A percentile compares a stretch with the other conserved stretches of the same genome.
Evolutionary conservation across 768 basidiomycete genomes (phyloP).

Genomic region (Obba rivulosa): DNA sequence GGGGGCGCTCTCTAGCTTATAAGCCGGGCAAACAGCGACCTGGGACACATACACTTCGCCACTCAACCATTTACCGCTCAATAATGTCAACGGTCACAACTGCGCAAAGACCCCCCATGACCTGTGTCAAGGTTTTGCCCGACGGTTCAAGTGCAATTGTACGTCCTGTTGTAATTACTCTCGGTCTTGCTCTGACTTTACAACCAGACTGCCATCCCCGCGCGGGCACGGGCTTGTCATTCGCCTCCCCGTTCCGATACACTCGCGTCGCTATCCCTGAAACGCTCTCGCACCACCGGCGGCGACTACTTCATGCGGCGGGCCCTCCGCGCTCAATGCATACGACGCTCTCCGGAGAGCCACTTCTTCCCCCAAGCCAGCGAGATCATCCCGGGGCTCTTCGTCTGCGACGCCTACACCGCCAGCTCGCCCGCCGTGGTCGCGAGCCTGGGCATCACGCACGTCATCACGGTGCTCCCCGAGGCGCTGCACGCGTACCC

Average conservation of each 20-base stretch:
- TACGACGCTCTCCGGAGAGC: slow-evolving; percentile 14
- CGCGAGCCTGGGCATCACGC: slow-evolving; percentile 21
- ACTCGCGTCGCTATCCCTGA: slow-evolving; percentile 6
- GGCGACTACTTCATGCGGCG: slow-evolving; percentile 20
- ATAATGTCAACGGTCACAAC: no score
- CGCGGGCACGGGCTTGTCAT: background rate
- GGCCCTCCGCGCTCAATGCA: slow-evolving; percentile 15
- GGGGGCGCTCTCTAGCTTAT: no score
- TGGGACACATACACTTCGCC: no score
- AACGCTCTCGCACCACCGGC: slow-evolving; percentile 16
- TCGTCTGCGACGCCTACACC: slow-evolving; percentile 24
- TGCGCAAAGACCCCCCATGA: no score
- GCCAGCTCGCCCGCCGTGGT: slow-evolving; percentile 18
- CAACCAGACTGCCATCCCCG: no score
- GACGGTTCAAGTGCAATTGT: no score
- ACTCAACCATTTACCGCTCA: no score
- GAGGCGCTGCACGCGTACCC: slow-evolving; percentile 29
- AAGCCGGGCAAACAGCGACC: no score
- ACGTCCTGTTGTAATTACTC: no score
- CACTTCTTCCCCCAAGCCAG: slow-evolving; percentile 22
- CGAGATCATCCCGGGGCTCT: slow-evolving; percentile 25
- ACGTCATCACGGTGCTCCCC: slow-evolving; percentile 21
- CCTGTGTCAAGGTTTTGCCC: no score
- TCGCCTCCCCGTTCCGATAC: slow-evolving; percentile 12
- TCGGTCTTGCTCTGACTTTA: no score